Percentiles rank a stretch among this genome's conserved stretches.
Conservation (phyloP, 2,329 filamentous ascomycete genomes). For the Fusarium miscanthi region DNA sequence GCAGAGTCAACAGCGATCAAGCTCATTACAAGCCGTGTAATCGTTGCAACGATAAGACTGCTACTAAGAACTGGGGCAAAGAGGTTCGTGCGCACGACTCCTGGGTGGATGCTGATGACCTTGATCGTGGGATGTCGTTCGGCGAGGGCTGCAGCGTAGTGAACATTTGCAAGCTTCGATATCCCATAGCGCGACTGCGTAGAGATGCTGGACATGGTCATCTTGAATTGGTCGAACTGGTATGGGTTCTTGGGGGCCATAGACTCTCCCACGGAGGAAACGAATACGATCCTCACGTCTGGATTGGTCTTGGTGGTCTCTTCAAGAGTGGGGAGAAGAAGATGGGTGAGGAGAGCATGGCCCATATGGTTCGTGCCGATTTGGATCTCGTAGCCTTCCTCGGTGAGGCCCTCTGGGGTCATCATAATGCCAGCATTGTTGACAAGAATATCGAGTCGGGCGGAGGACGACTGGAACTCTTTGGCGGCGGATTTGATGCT, state of each 20-base stretch:
- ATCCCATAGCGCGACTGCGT: neutral
- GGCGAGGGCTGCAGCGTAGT: conserved; percentile 6
- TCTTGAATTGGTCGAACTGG: conserved; percentile 11
- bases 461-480: neutral
- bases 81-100: neutral
- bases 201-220: neutral
- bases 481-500: neutral
- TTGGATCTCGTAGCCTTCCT: conserved; percentile 12
- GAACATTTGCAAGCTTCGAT: conserved; percentile 9
- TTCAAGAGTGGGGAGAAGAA: neutral
- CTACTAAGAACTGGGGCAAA: neutral
- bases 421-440: conserved; percentile 20
- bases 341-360: neutral
- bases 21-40: rapidly evolving
- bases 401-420: neutral
- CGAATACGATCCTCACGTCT: neutral
- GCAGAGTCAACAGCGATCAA: neutral
- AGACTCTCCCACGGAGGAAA: neutral
- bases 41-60: neutral
- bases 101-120: neutral
- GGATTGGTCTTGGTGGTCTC: neutral
- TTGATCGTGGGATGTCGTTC: neutral
- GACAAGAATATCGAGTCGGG: neutral
- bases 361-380: conserved; percentile 10
- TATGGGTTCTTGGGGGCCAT: neutral